Evolutionary conservation across 1,284 basidiomycete genomes (phyloP).

Genomic region (Ustilago shanxiensis): DNA sequence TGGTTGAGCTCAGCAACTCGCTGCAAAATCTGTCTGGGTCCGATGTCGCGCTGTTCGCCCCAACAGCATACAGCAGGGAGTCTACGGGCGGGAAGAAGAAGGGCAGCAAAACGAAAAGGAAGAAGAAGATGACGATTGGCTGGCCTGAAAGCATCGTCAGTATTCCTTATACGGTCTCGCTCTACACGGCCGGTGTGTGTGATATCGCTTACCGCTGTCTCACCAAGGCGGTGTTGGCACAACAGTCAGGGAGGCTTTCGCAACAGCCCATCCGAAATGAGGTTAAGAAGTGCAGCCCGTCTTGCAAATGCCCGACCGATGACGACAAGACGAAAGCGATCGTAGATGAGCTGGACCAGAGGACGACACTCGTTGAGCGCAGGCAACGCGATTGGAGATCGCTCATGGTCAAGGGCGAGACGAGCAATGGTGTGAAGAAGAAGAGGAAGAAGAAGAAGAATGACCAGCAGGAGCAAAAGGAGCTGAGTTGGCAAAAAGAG

Average conservation of each 20-base stretch:
- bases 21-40: constrained; percentile 23
- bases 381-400: constrained; percentile 27
- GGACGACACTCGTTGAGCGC: constrained; percentile 15
- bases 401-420: constrained; percentile 6
- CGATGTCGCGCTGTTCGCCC: constrained; percentile 17
- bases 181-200: constrained; percentile 8
- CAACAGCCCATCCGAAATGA: not conserved
- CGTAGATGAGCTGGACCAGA: not conserved
- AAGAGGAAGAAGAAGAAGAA: not conserved
- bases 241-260: not conserved
- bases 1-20: constrained; percentile 15
- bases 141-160: constrained; percentile 23
- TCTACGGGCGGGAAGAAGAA: not conserved
- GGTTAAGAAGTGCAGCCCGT: not conserved
- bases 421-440: constrained; percentile 3
- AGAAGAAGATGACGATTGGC: not conserved
- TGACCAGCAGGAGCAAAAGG: not conserved
- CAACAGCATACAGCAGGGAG: not conserved
- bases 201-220: constrained; percentile 18
- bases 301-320: not conserved
- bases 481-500: not conserved
- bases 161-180: constrained; percentile 4
- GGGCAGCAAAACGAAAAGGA: not conserved
- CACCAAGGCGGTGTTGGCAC: not conserved
- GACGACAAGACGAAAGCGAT: not conserved